Conservation (phyloP, 2,329 filamentous ascomycete genomes). For the Exophiala dermatitidis region DNA sequence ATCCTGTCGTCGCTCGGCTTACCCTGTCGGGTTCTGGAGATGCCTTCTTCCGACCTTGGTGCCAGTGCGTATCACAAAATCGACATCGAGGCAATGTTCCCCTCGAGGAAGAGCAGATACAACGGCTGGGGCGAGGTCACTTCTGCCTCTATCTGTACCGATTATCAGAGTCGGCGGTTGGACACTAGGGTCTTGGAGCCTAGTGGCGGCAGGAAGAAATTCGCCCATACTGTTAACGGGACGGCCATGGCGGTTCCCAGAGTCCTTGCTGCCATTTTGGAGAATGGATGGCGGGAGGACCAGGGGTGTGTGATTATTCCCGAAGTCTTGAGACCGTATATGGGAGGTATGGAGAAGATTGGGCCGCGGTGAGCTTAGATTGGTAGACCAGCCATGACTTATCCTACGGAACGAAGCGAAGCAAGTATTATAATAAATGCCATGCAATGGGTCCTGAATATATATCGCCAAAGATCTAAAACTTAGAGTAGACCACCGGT, state of each 20-base stretch:
- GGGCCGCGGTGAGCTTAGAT: slow-evolving; percentile 29
- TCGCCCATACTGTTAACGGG: slow-evolving; percentile 87
- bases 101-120: slow-evolving; percentile 56
- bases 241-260: slow-evolving; percentile 88
- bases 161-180: slow-evolving; percentile 83
- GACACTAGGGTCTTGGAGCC: slow-evolving; percentile 60
- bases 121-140: slow-evolving; percentile 92
- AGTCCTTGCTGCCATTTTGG: slow-evolving; percentile 78
- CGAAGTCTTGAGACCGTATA: slow-evolving; percentile 71
- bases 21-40: slow-evolving; percentile 82
- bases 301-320: slow-evolving; percentile 68
- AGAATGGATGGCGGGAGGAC: slow-evolving; percentile 70
- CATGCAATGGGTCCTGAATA: no score
- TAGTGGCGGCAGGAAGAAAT: slow-evolving; percentile 52
- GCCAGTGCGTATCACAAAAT: slow-evolving; percentile 79
- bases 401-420: background rate
- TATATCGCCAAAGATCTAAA: no score
- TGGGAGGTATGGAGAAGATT: slow-evolving; percentile 68
- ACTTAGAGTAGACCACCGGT: no score
- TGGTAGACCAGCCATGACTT: no score
- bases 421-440: no score
- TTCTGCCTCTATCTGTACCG: slow-evolving; percentile 81
- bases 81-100: slow-evolving; percentile 93
- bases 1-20: slow-evolving; percentile 71
- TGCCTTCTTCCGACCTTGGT: slow-evolving; percentile 82